phyloP scores from a whole-genome alignment of 2,329 filamentous ascomycete species.

The Clathrospora elynae region DNA sequence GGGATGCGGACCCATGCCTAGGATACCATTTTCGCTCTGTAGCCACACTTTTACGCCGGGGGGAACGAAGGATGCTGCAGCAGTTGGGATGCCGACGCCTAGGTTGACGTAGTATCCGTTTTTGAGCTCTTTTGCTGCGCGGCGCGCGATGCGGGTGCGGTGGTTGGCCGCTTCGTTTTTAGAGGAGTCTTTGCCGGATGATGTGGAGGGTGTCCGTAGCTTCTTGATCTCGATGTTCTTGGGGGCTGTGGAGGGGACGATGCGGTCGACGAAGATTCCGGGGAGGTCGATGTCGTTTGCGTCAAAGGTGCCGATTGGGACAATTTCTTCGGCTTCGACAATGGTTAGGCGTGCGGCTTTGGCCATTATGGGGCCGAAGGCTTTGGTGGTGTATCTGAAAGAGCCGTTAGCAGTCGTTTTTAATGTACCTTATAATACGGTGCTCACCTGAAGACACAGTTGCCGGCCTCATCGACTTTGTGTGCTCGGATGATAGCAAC shows the following conservation, averaged over 20 bases:
- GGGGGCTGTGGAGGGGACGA: conserved; percentile 76
- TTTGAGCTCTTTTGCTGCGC: conserved; percentile 90
- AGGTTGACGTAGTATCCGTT: conserved; percentile 94
- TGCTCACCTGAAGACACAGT: conserved; percentile 68
- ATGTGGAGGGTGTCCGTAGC: conserved; percentile 30
- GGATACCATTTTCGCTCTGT: conserved; percentile 62
- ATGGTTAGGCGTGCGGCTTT: conserved; percentile 89
- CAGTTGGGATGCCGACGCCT: conserved; percentile 91
- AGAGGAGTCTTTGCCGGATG: conserved; percentile 20
- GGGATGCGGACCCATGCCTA: conserved; percentile 54
- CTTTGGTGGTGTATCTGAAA: conserved; percentile 45
- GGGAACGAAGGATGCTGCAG: conserved; percentile 78
- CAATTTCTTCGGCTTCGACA: conserved; percentile 92
- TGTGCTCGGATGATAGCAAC: conserved; percentile 76
- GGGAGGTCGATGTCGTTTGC: conserved; percentile 84
- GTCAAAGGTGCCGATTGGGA: conserved; percentile 83
- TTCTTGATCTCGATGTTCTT: conserved; percentile 73
- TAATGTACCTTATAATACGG: no score
- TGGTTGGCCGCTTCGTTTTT: conserved; percentile 19
- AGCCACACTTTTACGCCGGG: conserved; percentile 60
- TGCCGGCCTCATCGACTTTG: conserved; percentile 77
- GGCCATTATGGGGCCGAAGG: conserved; percentile 66
- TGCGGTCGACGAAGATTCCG: conserved; percentile 89
- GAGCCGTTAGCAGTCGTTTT: conserved; percentile 2
- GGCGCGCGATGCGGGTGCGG: conserved; percentile 78